Evolutionary conservation across 108 stramenopile genomes (phyloP).

Genomic region (Thalassiosira profunda): DNA sequence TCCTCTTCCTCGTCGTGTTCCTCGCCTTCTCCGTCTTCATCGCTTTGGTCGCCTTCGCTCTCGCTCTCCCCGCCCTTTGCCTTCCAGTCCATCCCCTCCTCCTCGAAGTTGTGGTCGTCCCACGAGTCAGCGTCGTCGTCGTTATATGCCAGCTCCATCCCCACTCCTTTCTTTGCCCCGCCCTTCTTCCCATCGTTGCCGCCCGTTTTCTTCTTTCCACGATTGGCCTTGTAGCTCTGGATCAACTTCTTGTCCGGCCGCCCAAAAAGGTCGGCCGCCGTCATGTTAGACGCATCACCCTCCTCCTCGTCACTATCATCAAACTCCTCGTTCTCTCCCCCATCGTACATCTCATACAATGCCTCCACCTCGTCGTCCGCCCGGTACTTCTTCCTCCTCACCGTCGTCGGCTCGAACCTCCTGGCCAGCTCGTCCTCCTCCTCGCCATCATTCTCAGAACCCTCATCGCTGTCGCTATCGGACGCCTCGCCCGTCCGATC

Average conservation of each 20-base stretch:
- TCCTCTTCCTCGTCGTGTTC: conserved; percentile 41
- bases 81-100: conserved; percentile 53
- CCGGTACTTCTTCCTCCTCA: conserved; percentile 76
- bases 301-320: conserved; percentile 51
- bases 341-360: conserved; percentile 72
- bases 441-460: conserved; percentile 54
- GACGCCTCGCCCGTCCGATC: conserved; percentile 55
- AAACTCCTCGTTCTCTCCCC: conserved; percentile 30
- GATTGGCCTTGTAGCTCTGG: conserved; percentile 39
- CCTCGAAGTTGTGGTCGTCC: conserved; percentile 83
- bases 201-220: conserved; percentile 16
- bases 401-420: conserved; percentile 28
- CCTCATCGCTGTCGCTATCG: conserved; percentile 55
- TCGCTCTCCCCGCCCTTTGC: conserved; percentile 42
- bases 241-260: conserved; percentile 63
- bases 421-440: conserved; percentile 35
- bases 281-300: conserved; percentile 71
- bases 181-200: neutral
- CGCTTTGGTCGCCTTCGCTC: conserved; percentile 22
- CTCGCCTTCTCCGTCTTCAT: conserved; percentile 49
- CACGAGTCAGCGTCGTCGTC: conserved; percentile 82
- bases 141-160: conserved; percentile 19
- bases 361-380: conserved; percentile 89
- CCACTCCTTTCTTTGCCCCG: conserved; percentile 15
- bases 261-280: conserved; percentile 90